Percentiles rank a stretch among this genome's conserved stretches.
These are phyloP conservation scores for Mrakiaceae sp. DNA, from an alignment of 1,284 basidiomycete species.

Conservation along the genomic window DNA sequence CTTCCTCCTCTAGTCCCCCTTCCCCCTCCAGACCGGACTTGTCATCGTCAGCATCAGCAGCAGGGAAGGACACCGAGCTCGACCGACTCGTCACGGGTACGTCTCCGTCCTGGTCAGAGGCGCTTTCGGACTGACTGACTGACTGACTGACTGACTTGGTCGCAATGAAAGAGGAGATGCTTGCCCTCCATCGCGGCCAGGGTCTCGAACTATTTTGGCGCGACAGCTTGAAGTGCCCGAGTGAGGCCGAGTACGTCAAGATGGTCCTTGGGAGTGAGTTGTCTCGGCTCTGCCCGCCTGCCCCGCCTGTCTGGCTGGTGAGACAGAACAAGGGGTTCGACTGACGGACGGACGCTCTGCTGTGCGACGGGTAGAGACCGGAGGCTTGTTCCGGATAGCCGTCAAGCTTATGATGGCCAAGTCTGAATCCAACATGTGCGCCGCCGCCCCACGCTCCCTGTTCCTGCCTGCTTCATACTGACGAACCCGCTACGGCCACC, in stretches of 20 bases:
- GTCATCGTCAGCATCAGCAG: background rate
- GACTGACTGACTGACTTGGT: background rate
- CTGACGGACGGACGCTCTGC: too few species aligned
- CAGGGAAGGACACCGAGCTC: slow-evolving; percentile 37
- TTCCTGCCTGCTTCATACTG: background rate
- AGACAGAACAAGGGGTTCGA: background rate
- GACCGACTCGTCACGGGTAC: slow-evolving; percentile 57
- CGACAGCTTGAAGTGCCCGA: slow-evolving; percentile 82
- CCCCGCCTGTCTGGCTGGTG: background rate
- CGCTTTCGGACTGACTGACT: background rate
- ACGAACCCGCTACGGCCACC: background rate
- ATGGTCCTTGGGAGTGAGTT: slow-evolving; percentile 93
- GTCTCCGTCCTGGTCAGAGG: slow-evolving; percentile 16
- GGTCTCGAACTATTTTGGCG: slow-evolving; percentile 92
- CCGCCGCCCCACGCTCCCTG: slow-evolving; percentile 8
- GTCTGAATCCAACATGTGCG: slow-evolving; percentile 50
- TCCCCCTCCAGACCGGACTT: background rate
- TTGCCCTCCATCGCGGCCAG: slow-evolving; percentile 88
- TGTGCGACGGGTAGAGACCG: slow-evolving; percentile 59
- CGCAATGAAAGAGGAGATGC: slow-evolving; percentile 53
- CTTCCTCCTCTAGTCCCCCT: background rate
- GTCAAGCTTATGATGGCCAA: slow-evolving; percentile 91
- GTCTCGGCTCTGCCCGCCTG: background rate
- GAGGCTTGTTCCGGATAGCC: slow-evolving; percentile 82
- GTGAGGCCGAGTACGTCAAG: slow-evolving; percentile 83